Base-by-base conservation (phyloP, 2,329 filamentous ascomycete species). In the Aspergillus ustus region DNA sequence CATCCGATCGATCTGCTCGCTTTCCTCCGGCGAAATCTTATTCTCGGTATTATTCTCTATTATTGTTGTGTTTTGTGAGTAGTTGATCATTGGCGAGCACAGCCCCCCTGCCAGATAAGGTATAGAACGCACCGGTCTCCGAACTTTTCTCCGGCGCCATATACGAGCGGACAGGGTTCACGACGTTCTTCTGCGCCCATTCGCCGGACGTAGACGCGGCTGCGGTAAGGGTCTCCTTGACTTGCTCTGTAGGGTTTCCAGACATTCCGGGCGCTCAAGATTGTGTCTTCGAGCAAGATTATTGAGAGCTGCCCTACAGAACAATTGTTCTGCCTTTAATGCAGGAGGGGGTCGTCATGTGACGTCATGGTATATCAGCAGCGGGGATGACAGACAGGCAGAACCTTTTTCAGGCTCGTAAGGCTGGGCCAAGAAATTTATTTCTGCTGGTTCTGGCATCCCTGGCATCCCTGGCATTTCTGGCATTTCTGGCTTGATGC, bases 1-100 rank as follows among this genome's bases (percentile, higher is more conserved):
- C 67, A 76, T 63, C 2, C 65, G 58, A 46, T 75, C 70, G 20
- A 76, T 73, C 8, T 52, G 29, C 11, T 69, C 59, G 22, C 60
- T 57, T 17, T 74, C 72, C 6, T 71, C 61, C 4, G 59, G 34
- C 34, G 34, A 40, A 40, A 40, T 40, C 1, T 40, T 40, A 40
- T 40, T 40, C 34, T 40, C 34, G 34, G 34, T 5, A 40, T 40
- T 5, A 40, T 40, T 40, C 34, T 40, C 34, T 40, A 13, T 15
- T 40, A 13, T 15, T 17, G 15, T 40, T 15, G 11, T 15, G 13
- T 37, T 37, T 37, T 15, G 15, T 40, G 34, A 34, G 31, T 34
- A 13, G 31, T 34, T 11, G 11, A 15, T 40, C 5, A 15, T 40
- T 13, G 34, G 13, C 2, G 11, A 15, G 34, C 34, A 40, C 34